Percentiles rank a stretch among this genome's conserved stretches.
These are phyloP conservation scores for Plasmodium yoelii DNA, from an alignment of 169 alveolate species.

Conservation along the genomic window DNA sequence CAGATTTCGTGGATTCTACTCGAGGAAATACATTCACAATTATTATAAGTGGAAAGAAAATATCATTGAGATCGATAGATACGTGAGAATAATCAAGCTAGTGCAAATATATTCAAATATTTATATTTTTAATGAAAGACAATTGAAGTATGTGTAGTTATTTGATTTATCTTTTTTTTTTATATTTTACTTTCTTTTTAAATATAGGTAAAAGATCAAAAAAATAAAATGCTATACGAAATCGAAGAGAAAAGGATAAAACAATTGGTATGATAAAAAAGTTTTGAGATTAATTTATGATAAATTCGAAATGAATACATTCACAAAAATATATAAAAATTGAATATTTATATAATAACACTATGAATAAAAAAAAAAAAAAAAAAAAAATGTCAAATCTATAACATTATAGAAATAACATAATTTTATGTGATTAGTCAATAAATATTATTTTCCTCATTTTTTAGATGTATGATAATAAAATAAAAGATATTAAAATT, in stretches of 20 bases:
- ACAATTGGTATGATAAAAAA: constrained; percentile 31
- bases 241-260: constrained; percentile 43
- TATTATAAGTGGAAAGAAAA: constrained; percentile 57
- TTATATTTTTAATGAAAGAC: not conserved
- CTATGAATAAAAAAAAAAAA: constrained; percentile 1
- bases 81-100: constrained; percentile 6
- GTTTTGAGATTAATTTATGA: not conserved
- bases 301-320: not conserved
- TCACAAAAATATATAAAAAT: not conserved
- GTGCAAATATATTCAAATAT: not conserved
- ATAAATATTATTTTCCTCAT: not conserved
- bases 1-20: constrained; percentile 58
- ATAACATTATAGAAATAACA: not conserved
- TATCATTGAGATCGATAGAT: constrained; percentile 41
- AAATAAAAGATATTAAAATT: constrained; percentile 36
- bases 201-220: constrained; percentile 40
- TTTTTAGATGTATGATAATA: constrained; percentile 11
- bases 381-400: not conserved
- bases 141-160: not conserved
- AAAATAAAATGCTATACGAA: constrained; percentile 14
- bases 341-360: not conserved
- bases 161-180: not conserved
- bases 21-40: constrained; percentile 73
- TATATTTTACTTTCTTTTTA: not conserved
- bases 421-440: not conserved